Base-by-base conservation (phyloP, 257 asterid genomes). In the Solanum tarijense region DNA sequence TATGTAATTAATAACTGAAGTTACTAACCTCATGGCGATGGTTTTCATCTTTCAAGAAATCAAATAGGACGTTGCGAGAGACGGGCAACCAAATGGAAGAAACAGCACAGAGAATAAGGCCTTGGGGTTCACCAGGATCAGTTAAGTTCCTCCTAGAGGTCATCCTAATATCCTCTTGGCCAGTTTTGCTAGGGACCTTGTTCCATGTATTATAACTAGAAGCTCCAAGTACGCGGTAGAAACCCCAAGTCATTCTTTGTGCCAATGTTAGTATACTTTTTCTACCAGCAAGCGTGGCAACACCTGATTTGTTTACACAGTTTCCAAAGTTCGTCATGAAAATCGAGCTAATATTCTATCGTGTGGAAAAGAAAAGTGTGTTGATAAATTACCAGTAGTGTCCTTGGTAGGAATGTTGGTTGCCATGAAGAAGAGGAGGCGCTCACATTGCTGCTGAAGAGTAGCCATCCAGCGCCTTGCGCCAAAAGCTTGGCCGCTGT, bases 391-490 rank as follows among this genome's bases (percentile, higher is more conserved):
- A 96, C 98, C 98, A 84, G 83, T 91, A 39, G 98, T 94, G 90
- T 96, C 98, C 89, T 91, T 96, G 16, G 93, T 84, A 21, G 98
- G 99, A 83, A 95, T 94, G 87, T 96, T 95, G 72, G 98, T 95
- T 25, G 98, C 99, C 91, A 94, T 90, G 89, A 88, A 93, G 91
- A 96, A 97, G 62, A 93, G 93, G 20, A 82, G 85, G 29, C 85
- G 85, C 68, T 82, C 85, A 18, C 85, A 95, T 88, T 96, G 97
- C 83, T 90, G 97, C 87, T 94, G 96, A 92, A 97, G 79, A 8
- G 96, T 93, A 9, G 98, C 91, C 66, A 97, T 87, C 99, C 99
- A 97, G 79, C 89, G 99, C 91, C 91, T 95, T 66, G 98, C 99
- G 2, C 99, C 97, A 73, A 95, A 97, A 1, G 96, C 99, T 23